Base-by-base conservation (phyloP, 139 green algal genomes). In the Picochlorum costavermella region DNA sequence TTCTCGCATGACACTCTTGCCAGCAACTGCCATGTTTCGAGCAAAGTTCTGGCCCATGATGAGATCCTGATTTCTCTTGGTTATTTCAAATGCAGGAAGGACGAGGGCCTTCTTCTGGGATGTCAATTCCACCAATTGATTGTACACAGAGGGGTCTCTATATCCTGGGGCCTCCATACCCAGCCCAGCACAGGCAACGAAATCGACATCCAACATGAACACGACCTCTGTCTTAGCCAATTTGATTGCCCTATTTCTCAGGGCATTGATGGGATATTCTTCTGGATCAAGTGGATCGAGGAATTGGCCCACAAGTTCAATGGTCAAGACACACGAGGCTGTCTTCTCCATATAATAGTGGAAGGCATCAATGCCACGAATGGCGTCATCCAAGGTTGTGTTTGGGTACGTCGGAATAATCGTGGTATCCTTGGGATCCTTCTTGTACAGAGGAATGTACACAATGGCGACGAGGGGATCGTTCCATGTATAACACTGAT, bases 191-290 rank as follows among this genome's bases (percentile, higher is more conserved):
- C 58, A 56, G 40, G 58, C 58, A 29, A 64, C 58, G 0, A 64
- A 64, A 28, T 64, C 58, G 3, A 64, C 58, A 64, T 64, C 58
- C n/a, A 64, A 20, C 58, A 64, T 51, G n/a, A 64, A 51, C 8
- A 48, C 12, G n/a, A 64, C 11, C 40, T 64, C 58, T 20, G 58
- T 64, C 8, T 30, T 56, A 12, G 58, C 20, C 58, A 51, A 29
- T 6, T 30, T 48, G n/a, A 64, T 44, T 31, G 58, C 58, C n/a
- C 58, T 29, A 59, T 64, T 64, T 26, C 58, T 29, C 25, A 64
- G 12, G n/a, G 58, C 20, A 64, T 64, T 64, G 25, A 64, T 64
- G 25, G 58, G 58, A 29, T 64, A 64, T 30, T 64, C 20, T 29
- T 64, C 40, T 51, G 58, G 58, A 51, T 64, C 58, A 1, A 50